These are phyloP conservation scores for Phaseolus coccineus DNA, from an alignment of 331 rosid genomes.

Conservation along the genomic window DNA sequence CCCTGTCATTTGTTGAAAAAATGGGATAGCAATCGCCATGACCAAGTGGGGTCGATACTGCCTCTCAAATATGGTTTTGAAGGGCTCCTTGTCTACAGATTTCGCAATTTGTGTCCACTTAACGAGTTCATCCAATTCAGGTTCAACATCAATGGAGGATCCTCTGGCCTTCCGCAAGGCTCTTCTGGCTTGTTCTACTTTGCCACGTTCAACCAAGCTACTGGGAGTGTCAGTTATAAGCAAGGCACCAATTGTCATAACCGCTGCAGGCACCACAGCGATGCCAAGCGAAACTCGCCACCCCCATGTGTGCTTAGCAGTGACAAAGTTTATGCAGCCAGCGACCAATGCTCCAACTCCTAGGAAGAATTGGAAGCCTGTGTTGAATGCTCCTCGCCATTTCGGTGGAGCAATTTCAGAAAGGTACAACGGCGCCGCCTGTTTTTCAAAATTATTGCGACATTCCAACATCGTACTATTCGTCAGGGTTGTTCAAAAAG, in stretches of 20 bases:
- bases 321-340: constrained; percentile 56
- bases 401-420: constrained; percentile 73
- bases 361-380: constrained; percentile 64
- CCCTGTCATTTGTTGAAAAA: background rate
- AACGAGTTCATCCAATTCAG: background rate
- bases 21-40: background rate
- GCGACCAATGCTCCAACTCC: constrained; percentile 60
- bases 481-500: too few species aligned
- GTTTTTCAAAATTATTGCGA: background rate
- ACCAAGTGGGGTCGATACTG: constrained; percentile 1
- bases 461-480: background rate
- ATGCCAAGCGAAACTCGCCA: constrained; percentile 50
- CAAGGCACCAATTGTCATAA: constrained; percentile 54
- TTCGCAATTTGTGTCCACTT: background rate
- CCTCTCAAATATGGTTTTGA: background rate
- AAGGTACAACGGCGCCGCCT: constrained; percentile 75
- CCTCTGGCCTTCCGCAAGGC: constrained; percentile 8
- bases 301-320: constrained; percentile 49
- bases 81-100: background rate
- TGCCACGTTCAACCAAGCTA: constrained; percentile 53
- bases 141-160: background rate
- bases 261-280: constrained; percentile 56
- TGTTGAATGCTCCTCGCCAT: constrained; percentile 71
- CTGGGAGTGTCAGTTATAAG: constrained; percentile 61
- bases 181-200: background rate